phyloP scores from a whole-genome alignment of 176 grass and related monocot genomes.

The Avena atlantica region DNA sequence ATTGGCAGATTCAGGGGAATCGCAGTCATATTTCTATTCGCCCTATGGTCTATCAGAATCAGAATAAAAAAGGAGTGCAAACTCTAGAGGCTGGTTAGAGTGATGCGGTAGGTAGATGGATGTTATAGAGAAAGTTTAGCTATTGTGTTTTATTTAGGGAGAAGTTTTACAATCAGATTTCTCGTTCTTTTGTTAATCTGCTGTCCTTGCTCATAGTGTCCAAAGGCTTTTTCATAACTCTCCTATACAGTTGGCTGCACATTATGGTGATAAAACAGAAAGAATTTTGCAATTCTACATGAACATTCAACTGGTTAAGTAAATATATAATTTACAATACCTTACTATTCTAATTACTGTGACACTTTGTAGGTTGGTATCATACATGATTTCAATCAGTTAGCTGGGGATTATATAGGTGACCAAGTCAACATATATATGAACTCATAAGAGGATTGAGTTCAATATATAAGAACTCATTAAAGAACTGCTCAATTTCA shows the following conservation, averaged over 20 bases:
- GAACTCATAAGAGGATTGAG: background rate
- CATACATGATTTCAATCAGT: background rate
- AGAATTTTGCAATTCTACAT: background rate
- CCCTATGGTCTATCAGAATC: background rate
- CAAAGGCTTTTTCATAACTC: no score
- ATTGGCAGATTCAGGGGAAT: background rate
- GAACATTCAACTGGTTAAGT: background rate
- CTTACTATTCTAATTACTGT: background rate
- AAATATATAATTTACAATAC: background rate
- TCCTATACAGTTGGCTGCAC: no score
- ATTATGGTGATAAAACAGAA: no score
- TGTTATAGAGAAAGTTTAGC: background rate
- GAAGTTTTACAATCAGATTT: background rate
- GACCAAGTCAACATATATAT: background rate
- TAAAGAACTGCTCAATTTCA: background rate
- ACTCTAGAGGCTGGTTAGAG: background rate
- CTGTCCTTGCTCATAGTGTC: background rate
- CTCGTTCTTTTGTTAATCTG: background rate
- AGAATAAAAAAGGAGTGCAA: background rate
- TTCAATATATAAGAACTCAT: no score
- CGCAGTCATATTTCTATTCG: background rate
- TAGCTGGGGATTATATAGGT: background rate
- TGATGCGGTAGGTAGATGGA: background rate
- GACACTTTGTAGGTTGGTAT: background rate
- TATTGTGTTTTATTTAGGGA: background rate